Evolutionary conservation across 2,329 filamentous ascomycete genomes (phyloP), one percentile per base, ranked within the genome.

Genomic region (Hypocreales sp.): DNA sequence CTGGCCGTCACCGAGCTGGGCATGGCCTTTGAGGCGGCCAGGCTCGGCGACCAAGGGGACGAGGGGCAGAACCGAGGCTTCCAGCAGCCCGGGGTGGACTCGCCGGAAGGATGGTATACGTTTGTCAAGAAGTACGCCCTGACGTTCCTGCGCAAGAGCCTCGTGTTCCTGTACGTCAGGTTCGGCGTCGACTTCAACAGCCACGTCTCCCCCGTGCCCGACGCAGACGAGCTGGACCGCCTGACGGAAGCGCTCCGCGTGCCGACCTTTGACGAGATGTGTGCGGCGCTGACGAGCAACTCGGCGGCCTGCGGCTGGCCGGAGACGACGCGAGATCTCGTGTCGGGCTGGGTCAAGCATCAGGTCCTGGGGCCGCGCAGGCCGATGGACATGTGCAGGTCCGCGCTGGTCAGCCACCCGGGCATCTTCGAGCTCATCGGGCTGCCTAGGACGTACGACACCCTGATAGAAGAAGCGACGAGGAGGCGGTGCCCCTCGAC

Each of bases 361-460:
- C 64, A 72, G 37, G 52, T 60, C 13, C 42, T 51, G 30, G 59
- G 53, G 50, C 45, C 51, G 11, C 35, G 43, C n/a, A 40, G 40
- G 15, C 31, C 39, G 14, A 37, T 33, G 7, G 44, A 46, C 25
- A 37, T 47, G 29, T 51, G 55, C 12, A 32, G 37, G 11, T 62
- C 64, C 7, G 64, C 64, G 20, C 50, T 65, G 37, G 40, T 68
- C 40, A 75, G 79, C 30, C 90, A 98, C 47, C 92, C 90, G 0
- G 78, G 74, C 25, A 93, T 98, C 36, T 92, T 90, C 44, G 90
- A 98, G 50, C 69, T 98, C 15, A 76, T 98, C 9, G 90, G 90
- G 2, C 58, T 98, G 26, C 90, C 90, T 1, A 81, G 80, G 52
- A 84, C 87, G 42, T 98, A 84, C 48, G 90, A 95, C 49, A 78